Evolutionary conservation across 2,329 filamentous ascomycete genomes (phyloP).

Genomic region (Colletotrichum gigasporum): DNA sequence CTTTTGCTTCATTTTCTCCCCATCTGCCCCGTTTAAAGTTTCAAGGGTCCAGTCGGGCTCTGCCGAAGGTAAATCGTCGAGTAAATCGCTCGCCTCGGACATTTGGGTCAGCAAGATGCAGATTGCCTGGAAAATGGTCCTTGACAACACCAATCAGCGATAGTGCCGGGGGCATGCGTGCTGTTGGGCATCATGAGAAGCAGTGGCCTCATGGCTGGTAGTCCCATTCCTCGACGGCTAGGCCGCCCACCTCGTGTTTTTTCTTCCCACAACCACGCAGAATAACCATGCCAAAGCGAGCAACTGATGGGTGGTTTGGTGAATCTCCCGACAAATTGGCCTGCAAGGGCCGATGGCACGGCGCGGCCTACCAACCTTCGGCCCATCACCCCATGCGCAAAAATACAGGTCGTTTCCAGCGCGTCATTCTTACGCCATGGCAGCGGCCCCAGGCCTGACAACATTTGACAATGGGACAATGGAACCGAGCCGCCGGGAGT

Average conservation of each 20-base stretch:
- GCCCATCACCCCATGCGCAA: not conserved
- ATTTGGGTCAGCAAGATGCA: slow-evolving; percentile 37
- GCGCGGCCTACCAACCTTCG: not conserved
- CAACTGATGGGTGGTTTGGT: not conserved
- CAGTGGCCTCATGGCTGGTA: slow-evolving; percentile 36
- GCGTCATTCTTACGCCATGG: slow-evolving; percentile 31
- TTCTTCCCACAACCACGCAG: too few species aligned
- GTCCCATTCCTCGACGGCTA: slow-evolving; percentile 1
- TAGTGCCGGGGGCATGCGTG: slow-evolving; percentile 39
- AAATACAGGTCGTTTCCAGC: not conserved
- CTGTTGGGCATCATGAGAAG: slow-evolving; percentile 41
- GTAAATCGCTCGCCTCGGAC: slow-evolving; percentile 19
- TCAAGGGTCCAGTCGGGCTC: slow-evolving; percentile 16
- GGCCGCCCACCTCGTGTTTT: not conserved
- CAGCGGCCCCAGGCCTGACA: not conserved
- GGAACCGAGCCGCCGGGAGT: not conserved
- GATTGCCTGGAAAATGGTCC: slow-evolving; percentile 35
- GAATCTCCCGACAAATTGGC: not conserved
- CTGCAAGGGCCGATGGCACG: not conserved
- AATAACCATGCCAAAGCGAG: not conserved
- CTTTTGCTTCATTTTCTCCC: not conserved
- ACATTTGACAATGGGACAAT: too few species aligned
- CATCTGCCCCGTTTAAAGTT: not conserved
- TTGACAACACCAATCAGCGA: slow-evolving; percentile 37
- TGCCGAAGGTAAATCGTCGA: slow-evolving; percentile 16